Conservation (phyloP, 1,139 yeast genomes). For the Maudiozyma humilis region DNA sequence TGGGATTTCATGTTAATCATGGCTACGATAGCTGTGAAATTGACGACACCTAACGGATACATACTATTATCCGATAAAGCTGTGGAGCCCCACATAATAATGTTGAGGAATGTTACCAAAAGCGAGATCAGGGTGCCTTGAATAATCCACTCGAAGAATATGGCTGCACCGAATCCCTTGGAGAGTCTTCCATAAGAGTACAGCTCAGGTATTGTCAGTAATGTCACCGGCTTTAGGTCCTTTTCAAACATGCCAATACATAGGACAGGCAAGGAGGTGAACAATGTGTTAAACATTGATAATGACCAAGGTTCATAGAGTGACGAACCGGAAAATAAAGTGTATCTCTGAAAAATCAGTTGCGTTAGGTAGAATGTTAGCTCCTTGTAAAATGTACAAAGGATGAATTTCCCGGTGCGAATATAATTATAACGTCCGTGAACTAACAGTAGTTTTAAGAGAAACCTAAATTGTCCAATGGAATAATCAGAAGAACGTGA, state of each 20-base stretch:
- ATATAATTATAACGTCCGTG: slow-evolving; percentile 95
- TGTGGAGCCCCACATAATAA: slow-evolving; percentile 59
- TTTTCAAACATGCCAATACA: slow-evolving; percentile 94
- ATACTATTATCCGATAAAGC: slow-evolving; percentile 65
- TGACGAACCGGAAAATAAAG: slow-evolving; percentile 88
- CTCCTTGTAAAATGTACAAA: slow-evolving; percentile 94
- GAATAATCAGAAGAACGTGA: slow-evolving; percentile 93
- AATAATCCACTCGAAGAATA: slow-evolving; percentile 73
- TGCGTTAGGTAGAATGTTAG: slow-evolving; percentile 82
- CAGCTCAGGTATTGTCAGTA: slow-evolving; percentile 85
- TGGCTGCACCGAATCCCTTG: slow-evolving; percentile 60
- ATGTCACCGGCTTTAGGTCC: slow-evolving; percentile 80
- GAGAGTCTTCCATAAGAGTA: slow-evolving; percentile 71
- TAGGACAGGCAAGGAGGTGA: slow-evolving; percentile 85
- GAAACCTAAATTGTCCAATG: slow-evolving; percentile 84
- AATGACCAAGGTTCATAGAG: slow-evolving; percentile 93
- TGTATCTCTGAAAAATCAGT: slow-evolving; percentile 75
- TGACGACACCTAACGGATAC: slow-evolving; percentile 71
- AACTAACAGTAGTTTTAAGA: slow-evolving; percentile 73
- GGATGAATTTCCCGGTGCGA: slow-evolving; percentile 82
- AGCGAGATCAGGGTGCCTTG: slow-evolving; percentile 70
- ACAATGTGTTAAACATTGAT: slow-evolving; percentile 92
- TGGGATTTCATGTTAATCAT: slow-evolving; percentile 73
- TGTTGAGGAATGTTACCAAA: slow-evolving; percentile 58
- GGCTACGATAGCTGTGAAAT: slow-evolving; percentile 63